Conservation (phyloP, 257 asterid genomes). For the Jacaranda copaia region DNA sequence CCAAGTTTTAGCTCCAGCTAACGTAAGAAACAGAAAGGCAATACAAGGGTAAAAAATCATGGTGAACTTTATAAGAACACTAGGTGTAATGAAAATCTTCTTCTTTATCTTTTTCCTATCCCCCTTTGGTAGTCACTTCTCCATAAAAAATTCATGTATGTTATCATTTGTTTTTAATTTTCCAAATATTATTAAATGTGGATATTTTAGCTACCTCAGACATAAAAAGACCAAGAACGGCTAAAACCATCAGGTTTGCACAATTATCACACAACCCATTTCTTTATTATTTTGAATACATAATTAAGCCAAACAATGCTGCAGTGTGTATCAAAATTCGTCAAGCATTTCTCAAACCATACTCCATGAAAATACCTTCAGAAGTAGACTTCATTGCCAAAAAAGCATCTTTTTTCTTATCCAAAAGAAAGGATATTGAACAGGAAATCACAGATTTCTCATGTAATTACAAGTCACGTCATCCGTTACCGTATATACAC, state of each 20-base stretch:
- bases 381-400: neutral
- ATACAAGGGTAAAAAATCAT: constrained; percentile 27
- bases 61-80: neutral
- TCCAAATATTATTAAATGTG: neutral
- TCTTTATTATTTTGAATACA: neutral
- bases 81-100: neutral
- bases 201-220: neutral
- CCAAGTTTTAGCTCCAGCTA: constrained; percentile 96
- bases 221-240: neutral
- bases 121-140: neutral
- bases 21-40: constrained; percentile 31
- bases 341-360: neutral
- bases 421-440: neutral
- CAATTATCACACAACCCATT: neutral
- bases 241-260: neutral
- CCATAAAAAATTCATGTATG: neutral
- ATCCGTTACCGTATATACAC: neutral
- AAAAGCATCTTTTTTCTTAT: neutral
- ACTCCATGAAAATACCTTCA: neutral
- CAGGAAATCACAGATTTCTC: neutral
- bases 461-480: neutral
- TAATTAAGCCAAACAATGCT: neutral
- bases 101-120: neutral
- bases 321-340: neutral
- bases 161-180: neutral